Conservation (phyloP, 768 basidiomycete species). For the Termitomyces sp. region DNA sequence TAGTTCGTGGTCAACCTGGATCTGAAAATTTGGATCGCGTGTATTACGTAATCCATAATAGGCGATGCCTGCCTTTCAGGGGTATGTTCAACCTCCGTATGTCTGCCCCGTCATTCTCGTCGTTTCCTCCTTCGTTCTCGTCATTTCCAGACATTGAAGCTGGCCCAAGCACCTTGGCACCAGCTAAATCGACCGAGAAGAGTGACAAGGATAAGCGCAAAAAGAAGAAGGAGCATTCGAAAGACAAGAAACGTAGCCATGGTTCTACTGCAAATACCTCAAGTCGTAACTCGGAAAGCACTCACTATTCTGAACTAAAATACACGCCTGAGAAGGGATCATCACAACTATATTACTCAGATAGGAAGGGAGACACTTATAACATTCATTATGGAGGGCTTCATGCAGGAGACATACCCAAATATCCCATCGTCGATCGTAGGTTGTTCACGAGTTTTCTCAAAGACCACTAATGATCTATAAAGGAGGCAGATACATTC, state of each 20-base stretch:
- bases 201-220: conserved; percentile 23
- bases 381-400: conserved; percentile 69
- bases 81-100: conserved; percentile 22
- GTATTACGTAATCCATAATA: conserved; percentile 9
- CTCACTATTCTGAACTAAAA: conserved; percentile 14
- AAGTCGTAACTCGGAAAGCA: not conserved
- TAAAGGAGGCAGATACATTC: conserved; percentile 58
- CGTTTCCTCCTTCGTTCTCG: conserved; percentile 61
- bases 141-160: conserved; percentile 67
- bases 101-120: conserved; percentile 57
- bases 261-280: conserved; percentile 19
- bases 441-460: conserved; percentile 24
- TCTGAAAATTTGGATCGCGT: conserved; percentile 8
- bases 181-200: conserved; percentile 11
- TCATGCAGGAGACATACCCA: conserved; percentile 61
- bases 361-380: conserved; percentile 61
- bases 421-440: conserved; percentile 59
- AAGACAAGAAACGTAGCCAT: conserved; percentile 26
- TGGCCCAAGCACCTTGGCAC: conserved; percentile 30
- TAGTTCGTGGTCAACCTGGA: not conserved
- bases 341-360: conserved; percentile 51
- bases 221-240: conserved; percentile 17
- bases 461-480: conserved; percentile 46
- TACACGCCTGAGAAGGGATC: conserved; percentile 22
- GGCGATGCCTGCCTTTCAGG: not conserved